These are phyloP conservation scores for Strigomonas galati DNA, from an alignment of 208 protist genomes.

Conservation along the genomic window DNA sequence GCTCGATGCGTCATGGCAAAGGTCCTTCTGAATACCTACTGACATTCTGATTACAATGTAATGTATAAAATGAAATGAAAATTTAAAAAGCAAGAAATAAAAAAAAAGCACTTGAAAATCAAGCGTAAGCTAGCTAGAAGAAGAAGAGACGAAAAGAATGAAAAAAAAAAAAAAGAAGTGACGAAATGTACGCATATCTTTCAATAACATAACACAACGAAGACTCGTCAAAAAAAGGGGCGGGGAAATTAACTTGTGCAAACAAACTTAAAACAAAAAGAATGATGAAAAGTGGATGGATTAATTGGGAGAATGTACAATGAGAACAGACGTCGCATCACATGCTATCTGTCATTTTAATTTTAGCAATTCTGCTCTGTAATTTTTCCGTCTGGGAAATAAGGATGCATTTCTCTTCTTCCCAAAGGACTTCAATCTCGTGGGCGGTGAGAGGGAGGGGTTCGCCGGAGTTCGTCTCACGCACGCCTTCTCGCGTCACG, in stretches of 20 bases:
- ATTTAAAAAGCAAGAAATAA: slow-evolving; percentile 16
- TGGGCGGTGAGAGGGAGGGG: not conserved
- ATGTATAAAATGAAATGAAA: slow-evolving; percentile 1
- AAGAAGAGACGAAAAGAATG: no score
- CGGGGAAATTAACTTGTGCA: no score
- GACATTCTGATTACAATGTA: no score
- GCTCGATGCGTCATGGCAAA: no score
- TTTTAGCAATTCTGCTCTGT: slow-evolving; percentile 6
- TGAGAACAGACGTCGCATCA: not conserved
- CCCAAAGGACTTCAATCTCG: slow-evolving; percentile 17
- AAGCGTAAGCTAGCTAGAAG: not conserved
- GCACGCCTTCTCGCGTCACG: not conserved
- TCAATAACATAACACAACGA: no score
- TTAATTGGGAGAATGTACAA: not conserved
- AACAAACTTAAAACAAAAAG: no score
- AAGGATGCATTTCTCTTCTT: slow-evolving; percentile 14
- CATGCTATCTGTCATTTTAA: slow-evolving; percentile 10
- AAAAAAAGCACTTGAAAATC: slow-evolving; percentile 8
- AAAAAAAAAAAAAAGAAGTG: no score
- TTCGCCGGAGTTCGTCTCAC: no score
- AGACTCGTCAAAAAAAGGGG: no score
- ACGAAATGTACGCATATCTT: no score
- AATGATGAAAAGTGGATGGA: no score
- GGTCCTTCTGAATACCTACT: no score
- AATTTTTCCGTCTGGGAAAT: slow-evolving; percentile 15